These are phyloP conservation scores for Pythium scleroteichum DNA, from an alignment of 352 stramenopile genomes.

Conservation along the genomic window DNA sequence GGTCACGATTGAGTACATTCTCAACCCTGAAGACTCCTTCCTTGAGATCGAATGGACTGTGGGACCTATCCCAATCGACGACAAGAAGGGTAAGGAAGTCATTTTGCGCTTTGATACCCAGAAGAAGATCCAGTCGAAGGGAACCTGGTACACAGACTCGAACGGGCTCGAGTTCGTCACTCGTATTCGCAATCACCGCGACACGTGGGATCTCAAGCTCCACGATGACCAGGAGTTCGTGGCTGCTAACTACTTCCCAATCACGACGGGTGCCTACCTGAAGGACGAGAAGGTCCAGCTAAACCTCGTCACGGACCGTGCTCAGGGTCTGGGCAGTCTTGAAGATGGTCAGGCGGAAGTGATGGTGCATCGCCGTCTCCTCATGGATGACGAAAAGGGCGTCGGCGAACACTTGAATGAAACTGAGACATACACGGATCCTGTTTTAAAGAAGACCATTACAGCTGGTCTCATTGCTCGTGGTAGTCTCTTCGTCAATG, in stretches of 20 bases:
- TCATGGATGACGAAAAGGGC: slow-evolving; percentile 93
- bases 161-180: slow-evolving; percentile 95
- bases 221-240: slow-evolving; percentile 93
- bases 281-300: slow-evolving; percentile 86
- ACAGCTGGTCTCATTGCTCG: slow-evolving; percentile 69
- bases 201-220: slow-evolving; percentile 87
- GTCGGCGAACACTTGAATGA: slow-evolving; percentile 93
- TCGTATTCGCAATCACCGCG: slow-evolving; percentile 85
- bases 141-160: slow-evolving; percentile 92
- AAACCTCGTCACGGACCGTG: slow-evolving; percentile 90
- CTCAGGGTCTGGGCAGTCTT: slow-evolving; percentile 92
- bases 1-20: slow-evolving; percentile 90
- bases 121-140: slow-evolving; percentile 50
- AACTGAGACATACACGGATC: slow-evolving; percentile 84
- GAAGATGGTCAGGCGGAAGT: slow-evolving; percentile 92
- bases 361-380: slow-evolving; percentile 96
- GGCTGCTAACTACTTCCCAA: slow-evolving; percentile 97
- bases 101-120: slow-evolving; percentile 88
- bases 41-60: slow-evolving; percentile 96
- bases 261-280: slow-evolving; percentile 95
- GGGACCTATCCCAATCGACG: slow-evolving; percentile 64
- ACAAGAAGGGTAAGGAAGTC: slow-evolving; percentile 95
- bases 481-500: slow-evolving; percentile 69
- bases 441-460: slow-evolving; percentile 51
- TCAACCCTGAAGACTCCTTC: slow-evolving; percentile 84